A percentile compares a stretch with the other conserved stretches of the same genome.
These are phyloP conservation scores for Pseudozyma pruni DNA, from an alignment of 1,284 basidiomycete species.

Conservation along the genomic window DNA sequence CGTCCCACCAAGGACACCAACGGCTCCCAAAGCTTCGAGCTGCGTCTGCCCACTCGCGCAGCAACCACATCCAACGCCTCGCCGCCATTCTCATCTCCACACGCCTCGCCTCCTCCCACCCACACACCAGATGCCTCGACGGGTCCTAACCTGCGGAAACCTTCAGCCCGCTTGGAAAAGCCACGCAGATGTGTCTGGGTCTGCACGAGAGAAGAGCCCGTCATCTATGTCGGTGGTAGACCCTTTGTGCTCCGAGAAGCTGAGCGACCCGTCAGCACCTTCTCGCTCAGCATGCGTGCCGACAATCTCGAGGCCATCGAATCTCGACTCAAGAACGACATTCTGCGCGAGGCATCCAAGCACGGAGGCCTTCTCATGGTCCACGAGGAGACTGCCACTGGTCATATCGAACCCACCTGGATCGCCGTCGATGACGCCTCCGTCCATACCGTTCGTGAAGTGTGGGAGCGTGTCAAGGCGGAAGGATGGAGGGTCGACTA, in stretches of 20 bases:
- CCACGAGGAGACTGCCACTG: conserved; percentile 77
- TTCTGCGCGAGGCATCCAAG: conserved; percentile 86
- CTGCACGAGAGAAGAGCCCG: conserved; percentile 79
- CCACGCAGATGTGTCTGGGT: conserved; percentile 70
- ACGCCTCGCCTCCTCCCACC: conserved; percentile 13
- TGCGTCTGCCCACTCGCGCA: conserved; percentile 13
- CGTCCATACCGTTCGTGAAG: conserved; percentile 86
- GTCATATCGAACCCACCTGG: conserved; percentile 81
- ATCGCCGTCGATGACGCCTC: conserved; percentile 85
- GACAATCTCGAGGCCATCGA: conserved; percentile 97
- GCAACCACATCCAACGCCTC: conserved; percentile 8
- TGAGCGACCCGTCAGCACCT: conserved; percentile 81
- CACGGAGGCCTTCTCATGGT: conserved; percentile 92
- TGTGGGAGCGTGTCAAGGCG: conserved; percentile 76
- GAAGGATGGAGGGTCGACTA: conserved; percentile 84
- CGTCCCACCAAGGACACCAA: conserved; percentile 28
- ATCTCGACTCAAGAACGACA: conserved; percentile 83
- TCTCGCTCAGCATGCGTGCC: conserved; percentile 87
- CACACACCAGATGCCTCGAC: neutral
- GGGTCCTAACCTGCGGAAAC: neutral
- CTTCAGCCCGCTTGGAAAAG: conserved; percentile 24
- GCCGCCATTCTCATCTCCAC: conserved; percentile 13
- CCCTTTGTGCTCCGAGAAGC: conserved; percentile 97
- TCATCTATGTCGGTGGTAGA: conserved; percentile 91
- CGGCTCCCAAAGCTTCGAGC: conserved; percentile 25